Percentiles rank a stretch among this genome's conserved stretches.
These are phyloP conservation scores for Coix lacrymajobi DNA, from an alignment of 176 grass and related monocot species.

Conservation along the genomic window DNA sequence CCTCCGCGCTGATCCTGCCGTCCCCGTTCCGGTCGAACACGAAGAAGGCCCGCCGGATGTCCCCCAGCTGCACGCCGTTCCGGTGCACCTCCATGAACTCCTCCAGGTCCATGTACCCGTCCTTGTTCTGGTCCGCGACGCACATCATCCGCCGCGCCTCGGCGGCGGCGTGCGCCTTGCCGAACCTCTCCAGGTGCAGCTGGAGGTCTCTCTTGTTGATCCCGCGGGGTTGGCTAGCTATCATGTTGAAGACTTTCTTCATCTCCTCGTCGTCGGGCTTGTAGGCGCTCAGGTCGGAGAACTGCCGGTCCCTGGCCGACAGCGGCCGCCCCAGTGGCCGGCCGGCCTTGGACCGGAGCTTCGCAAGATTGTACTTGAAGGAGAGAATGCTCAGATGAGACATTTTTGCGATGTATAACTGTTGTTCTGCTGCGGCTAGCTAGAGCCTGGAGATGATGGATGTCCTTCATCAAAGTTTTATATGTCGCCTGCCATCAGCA, in stretches of 20 bases:
- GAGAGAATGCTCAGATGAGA: slow-evolving; percentile 51
- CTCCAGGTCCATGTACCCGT: slow-evolving; percentile 52
- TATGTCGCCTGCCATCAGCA: background rate
- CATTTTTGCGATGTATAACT: slow-evolving; percentile 29
- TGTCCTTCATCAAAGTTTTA: background rate
- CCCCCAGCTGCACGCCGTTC: slow-evolving; percentile 49
- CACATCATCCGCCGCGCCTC: slow-evolving; percentile 49
- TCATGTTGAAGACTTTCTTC: slow-evolving; percentile 51
- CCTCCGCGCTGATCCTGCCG: slow-evolving; percentile 57
- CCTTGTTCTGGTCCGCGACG: slow-evolving; percentile 41
- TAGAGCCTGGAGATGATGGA: background rate
- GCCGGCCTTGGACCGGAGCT: slow-evolving; percentile 23
- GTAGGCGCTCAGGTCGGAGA: slow-evolving; percentile 45
- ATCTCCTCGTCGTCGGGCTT: slow-evolving; percentile 59
- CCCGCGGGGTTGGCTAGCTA: slow-evolving; percentile 20
- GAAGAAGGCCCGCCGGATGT: slow-evolving; percentile 64
- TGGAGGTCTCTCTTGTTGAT: slow-evolving; percentile 34
- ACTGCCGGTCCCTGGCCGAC: slow-evolving; percentile 34
- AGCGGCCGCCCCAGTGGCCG: background rate
- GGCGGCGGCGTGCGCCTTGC: background rate
- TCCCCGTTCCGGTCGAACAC: slow-evolving; percentile 53
- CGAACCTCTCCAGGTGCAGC: slow-evolving; percentile 19
- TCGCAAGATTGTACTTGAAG: slow-evolving; percentile 67
- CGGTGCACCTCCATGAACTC: slow-evolving; percentile 72
- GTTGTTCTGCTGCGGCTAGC: background rate